phyloP scores from a whole-genome alignment of 129 eudicot genomes.

The Escallonia herrerae region DNA sequence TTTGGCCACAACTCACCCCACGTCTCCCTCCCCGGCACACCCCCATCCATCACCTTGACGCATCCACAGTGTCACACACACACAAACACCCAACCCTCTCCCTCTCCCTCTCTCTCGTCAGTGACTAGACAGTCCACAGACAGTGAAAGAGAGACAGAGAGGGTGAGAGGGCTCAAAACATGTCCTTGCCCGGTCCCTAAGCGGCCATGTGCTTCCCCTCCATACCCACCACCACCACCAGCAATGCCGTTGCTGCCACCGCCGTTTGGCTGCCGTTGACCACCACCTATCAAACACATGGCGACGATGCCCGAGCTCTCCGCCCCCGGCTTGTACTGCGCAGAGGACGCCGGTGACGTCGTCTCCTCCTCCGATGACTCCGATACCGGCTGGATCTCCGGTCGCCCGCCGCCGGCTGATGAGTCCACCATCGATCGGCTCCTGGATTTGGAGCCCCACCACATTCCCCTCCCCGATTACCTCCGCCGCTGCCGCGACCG shows the following conservation, averaged over 20 bases:
- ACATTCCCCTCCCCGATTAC: slow-evolving; percentile 30
- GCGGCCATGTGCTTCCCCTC: slow-evolving; percentile 34
- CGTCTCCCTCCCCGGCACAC: no score
- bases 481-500: slow-evolving; percentile 23
- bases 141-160: slow-evolving; percentile 4
- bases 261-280: slow-evolving; percentile 10
- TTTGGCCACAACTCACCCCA: no score
- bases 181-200: slow-evolving; percentile 42
- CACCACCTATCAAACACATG: neutral
- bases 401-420: slow-evolving; percentile 5
- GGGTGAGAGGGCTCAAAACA: slow-evolving; percentile 12
- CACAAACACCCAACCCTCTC: no score
- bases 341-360: slow-evolving; percentile 8
- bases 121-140: neutral
- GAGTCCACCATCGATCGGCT: slow-evolving; percentile 23
- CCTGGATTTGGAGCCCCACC: slow-evolving; percentile 32
- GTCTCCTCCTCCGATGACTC: slow-evolving; percentile 25
- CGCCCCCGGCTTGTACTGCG: slow-evolving; percentile 9
- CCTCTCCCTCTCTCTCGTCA: no score
- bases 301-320: slow-evolving; percentile 26
- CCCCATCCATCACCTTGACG: no score
- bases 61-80: no score
- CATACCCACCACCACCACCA: slow-evolving; percentile 11
- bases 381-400: slow-evolving; percentile 18
- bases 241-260: slow-evolving; percentile 24